A percentile compares a stretch with the other conserved stretches of the same genome.
phyloP scores from a whole-genome alignment of 129 eudicot species.

The Rutidosis leptorrhynchoides region DNA sequence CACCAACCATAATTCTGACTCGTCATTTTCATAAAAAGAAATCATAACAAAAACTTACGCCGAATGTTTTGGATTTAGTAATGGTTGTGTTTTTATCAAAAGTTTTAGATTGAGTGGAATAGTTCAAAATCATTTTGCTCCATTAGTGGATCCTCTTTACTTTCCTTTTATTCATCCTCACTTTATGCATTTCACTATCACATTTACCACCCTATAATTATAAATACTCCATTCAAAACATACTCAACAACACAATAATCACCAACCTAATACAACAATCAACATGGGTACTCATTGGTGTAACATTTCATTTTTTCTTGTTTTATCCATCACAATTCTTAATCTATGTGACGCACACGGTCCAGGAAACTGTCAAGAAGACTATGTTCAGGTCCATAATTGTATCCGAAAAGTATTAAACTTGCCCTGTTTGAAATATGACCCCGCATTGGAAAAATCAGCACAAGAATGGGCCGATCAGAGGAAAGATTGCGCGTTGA shows the following conservation, averaged over 20 bases:
- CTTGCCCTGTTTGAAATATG: not conserved
- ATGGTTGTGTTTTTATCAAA: slow-evolving; percentile 15
- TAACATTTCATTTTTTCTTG: not conserved
- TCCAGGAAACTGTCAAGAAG: not conserved
- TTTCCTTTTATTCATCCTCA: slow-evolving; percentile 11
- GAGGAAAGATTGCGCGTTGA: slow-evolving; percentile 14
- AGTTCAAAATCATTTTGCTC: slow-evolving; percentile 5
- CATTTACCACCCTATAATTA: not conserved
- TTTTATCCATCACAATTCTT: not conserved
- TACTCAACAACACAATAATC: not conserved
- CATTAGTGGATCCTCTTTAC: slow-evolving; percentile 7
- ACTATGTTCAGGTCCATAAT: slow-evolving; percentile 7
- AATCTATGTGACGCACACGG: not conserved
- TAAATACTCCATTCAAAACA: slow-evolving; percentile 6
- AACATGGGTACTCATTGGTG: not conserved
- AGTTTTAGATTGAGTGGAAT: not conserved
- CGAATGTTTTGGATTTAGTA: slow-evolving; percentile 17
- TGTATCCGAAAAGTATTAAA: not conserved
- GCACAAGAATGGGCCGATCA: slow-evolving; percentile 2
- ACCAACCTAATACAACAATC: not conserved
- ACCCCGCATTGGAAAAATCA: not conserved
- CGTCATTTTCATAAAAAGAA: not conserved
- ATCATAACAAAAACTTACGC: too few relatives aligned
- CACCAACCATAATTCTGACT: not conserved
- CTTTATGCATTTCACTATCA: slow-evolving; percentile 6